Conservation (phyloP, 1,284 basidiomycete species). For the Trichosporon faecale region DNA sequence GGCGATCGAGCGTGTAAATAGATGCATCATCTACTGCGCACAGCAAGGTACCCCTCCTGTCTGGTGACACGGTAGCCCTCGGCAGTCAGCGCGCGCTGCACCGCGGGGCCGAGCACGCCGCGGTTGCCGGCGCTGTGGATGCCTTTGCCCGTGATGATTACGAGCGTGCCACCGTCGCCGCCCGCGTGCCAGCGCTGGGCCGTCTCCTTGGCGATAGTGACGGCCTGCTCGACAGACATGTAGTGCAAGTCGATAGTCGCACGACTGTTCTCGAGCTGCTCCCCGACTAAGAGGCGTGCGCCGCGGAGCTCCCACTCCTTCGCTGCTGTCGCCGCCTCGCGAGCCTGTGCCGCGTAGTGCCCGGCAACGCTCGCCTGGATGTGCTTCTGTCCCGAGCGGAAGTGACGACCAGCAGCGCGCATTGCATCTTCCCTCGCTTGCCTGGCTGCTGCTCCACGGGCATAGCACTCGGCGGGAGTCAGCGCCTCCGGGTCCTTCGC, state of each 20-base stretch:
- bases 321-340: slow-evolving; percentile 35
- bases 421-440: slow-evolving; percentile 37
- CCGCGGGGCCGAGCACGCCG: slow-evolving; percentile 48
- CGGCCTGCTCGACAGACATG: slow-evolving; percentile 42
- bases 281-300: slow-evolving; percentile 38
- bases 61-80: slow-evolving; percentile 45
- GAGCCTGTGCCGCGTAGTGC: slow-evolving; percentile 44
- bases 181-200: slow-evolving; percentile 54
- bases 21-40: slow-evolving; percentile 27
- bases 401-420: slow-evolving; percentile 40
- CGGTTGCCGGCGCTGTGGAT: slow-evolving; percentile 41
- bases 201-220: slow-evolving; percentile 34
- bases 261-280: slow-evolving; percentile 27
- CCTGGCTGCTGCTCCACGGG: slow-evolving; percentile 34
- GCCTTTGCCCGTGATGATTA: slow-evolving; percentile 48
- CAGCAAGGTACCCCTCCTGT: slow-evolving; percentile 42
- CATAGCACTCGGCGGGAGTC: slow-evolving; percentile 36
- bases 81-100: slow-evolving; percentile 36
- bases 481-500: slow-evolving; percentile 14
- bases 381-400: slow-evolving; percentile 21
- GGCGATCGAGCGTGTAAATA: not conserved
- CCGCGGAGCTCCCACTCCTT: slow-evolving; percentile 43
- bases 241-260: slow-evolving; percentile 30
- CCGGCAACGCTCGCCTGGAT: slow-evolving; percentile 35
- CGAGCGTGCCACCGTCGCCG: slow-evolving; percentile 21